Evolutionary conservation across 345 rosid species (phyloP).

Genomic region (Euphorbia peplus): DNA sequence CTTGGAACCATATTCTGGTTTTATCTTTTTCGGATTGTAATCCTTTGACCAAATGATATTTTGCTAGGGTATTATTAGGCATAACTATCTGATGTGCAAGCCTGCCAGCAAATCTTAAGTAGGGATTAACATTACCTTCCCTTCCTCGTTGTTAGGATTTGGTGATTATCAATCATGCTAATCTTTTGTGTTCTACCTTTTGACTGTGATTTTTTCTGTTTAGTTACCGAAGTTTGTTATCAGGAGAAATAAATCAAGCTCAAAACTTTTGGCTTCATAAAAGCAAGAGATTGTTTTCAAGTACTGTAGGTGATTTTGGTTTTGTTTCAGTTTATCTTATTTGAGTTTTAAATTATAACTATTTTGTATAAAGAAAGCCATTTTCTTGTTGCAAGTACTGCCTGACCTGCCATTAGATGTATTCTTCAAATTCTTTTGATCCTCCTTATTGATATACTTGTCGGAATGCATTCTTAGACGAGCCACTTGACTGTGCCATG

Average conservation of each 20-base stretch:
- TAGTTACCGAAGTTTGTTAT: not conserved
- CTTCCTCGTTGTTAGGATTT: not conserved
- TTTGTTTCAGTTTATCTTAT: not conserved
- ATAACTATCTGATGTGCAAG: not conserved
- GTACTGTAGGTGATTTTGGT: not conserved
- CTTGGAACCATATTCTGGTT: not conserved
- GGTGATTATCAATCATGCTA: not conserved
- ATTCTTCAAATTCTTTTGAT: not conserved
- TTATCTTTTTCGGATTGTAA: not conserved
- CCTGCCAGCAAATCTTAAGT: not conserved
- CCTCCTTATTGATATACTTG: not conserved
- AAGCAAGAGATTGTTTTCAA: not conserved
- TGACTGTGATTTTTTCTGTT: not conserved
- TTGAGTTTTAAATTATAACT: not conserved
- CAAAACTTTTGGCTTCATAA: not conserved
- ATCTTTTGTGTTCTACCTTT: not conserved
- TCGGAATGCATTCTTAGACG: not conserved
- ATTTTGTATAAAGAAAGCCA: not conserved
- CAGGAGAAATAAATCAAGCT: not conserved
- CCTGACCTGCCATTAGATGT: not conserved
- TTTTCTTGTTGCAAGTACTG: not conserved
- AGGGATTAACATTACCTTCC: not conserved
- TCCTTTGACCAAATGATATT: not conserved
- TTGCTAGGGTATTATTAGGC: not conserved
- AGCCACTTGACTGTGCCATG: not conserved